phyloP scores from a whole-genome alignment of 495 filamentous ascomycete genomes.

The Penicillium paradoxum region DNA sequence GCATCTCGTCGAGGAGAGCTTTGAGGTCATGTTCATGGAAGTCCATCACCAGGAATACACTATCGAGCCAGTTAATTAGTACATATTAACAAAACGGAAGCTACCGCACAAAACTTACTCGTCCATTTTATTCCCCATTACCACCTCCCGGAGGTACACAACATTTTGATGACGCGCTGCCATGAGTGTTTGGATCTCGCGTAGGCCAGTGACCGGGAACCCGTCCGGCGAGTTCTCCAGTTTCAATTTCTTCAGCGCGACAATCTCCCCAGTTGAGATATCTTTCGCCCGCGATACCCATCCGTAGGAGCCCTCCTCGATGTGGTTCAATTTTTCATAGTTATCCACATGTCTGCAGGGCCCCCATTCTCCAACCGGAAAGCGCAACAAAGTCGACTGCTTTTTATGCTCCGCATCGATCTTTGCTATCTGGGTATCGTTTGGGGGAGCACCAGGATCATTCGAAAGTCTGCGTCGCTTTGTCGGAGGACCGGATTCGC shows the following conservation, averaged over 20 bases:
- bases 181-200: constrained; percentile 76
- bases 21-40: constrained; percentile 98
- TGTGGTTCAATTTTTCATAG: constrained; percentile 90
- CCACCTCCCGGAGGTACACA: constrained; percentile 76
- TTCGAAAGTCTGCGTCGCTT: constrained; percentile 48
- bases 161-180: constrained; percentile 67
- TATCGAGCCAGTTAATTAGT: constrained; percentile 31
- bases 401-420: constrained; percentile 21
- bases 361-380: constrained; percentile 63
- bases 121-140: constrained; percentile 73
- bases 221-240: constrained; percentile 79
- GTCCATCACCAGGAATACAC: constrained; percentile 94
- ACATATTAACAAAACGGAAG: not conserved
- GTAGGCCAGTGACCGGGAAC: constrained; percentile 84
- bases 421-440: constrained; percentile 27
- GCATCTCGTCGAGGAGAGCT: constrained; percentile 87
- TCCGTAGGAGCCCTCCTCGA: constrained; percentile 95
- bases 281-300: constrained; percentile 87
- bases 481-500: constrained; percentile 29
- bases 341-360: constrained; percentile 78
- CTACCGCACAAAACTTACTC: constrained; percentile 49
- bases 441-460: constrained; percentile 28
- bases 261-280: constrained; percentile 72
- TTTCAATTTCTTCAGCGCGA: constrained; percentile 93
- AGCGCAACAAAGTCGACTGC: constrained; percentile 56